Evolutionary conservation across 495 filamentous ascomycete genomes (phyloP).

Genomic region (Glarea lozoyensis): DNA sequence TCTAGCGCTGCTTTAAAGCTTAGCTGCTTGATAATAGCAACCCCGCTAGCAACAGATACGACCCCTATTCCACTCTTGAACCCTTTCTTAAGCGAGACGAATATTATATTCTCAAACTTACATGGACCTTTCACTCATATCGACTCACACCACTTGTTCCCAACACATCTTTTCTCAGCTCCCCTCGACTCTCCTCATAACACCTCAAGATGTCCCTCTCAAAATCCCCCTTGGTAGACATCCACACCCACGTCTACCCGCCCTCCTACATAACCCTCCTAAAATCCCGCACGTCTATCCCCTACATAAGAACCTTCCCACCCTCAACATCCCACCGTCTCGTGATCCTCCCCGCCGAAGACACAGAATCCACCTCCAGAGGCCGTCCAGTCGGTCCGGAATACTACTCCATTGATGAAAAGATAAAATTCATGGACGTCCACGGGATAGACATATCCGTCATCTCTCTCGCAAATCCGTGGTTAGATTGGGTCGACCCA

Average conservation of each 20-base stretch:
- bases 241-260: constrained; percentile 94
- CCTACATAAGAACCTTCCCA: constrained; percentile 66
- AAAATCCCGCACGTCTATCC: constrained; percentile 62
- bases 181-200: no score
- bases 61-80: no score
- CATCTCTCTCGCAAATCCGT: constrained; percentile 88
- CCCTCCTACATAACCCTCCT: constrained; percentile 76
- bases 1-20: no score
- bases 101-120: no score
- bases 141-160: no score
- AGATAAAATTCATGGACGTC: constrained; percentile 78
- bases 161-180: no score
- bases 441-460: constrained; percentile 78
- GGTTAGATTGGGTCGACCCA: constrained; percentile 77
- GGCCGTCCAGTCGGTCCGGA: constrained; percentile 29
- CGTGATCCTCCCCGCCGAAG: constrained; percentile 68
- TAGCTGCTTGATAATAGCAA: no score
- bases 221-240: no score
- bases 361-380: constrained; percentile 40
- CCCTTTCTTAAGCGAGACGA: no score
- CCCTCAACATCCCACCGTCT: constrained; percentile 55
- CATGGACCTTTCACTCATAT: no score
- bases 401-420: constrained; percentile 43
- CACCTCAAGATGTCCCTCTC: no score
- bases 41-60: no score